Conservation (phyloP, 108 stramenopile genomes). For the Fragilaria crotonensis region DNA sequence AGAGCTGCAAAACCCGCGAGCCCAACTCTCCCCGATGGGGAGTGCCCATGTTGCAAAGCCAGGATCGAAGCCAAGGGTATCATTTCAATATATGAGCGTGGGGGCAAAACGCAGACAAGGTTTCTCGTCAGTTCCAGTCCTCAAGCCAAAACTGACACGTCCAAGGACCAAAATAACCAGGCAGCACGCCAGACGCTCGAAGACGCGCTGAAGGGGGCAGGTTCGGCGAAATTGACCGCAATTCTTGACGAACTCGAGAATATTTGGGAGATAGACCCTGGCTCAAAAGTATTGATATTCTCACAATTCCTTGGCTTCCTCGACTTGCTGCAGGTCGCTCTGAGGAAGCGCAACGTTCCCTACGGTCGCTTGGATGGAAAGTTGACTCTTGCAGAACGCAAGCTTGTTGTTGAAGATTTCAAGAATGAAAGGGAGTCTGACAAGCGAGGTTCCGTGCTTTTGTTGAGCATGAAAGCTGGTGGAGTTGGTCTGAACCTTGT, state of each 20-base stretch:
- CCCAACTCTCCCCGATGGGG: conserved; percentile 16
- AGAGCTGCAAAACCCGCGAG: conserved; percentile 15
- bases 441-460: conserved; percentile 54
- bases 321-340: conserved; percentile 44
- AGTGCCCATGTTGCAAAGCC: conserved; percentile 61
- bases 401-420: conserved; percentile 58
- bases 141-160: conserved; percentile 1
- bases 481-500: conserved; percentile 78
- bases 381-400: conserved; percentile 61
- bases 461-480: conserved; percentile 77
- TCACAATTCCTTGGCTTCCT: conserved; percentile 81
- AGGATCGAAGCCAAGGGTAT: conserved; percentile 41
- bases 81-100: conserved; percentile 41
- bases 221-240: conserved; percentile 67
- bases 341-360: conserved; percentile 27
- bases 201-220: conserved; percentile 45
- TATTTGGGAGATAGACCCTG: conserved; percentile 62
- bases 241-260: conserved; percentile 58
- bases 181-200: conserved; percentile 56
- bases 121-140: conserved; percentile 15
- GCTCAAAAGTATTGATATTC: conserved; percentile 74
- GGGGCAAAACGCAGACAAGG: conserved; percentile 30
- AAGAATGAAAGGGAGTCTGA: conserved; percentile 7
- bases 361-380: conserved; percentile 67
- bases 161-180: neutral